Evolutionary conservation across 768 basidiomycete genomes (phyloP), one percentile per base, ranked within the genome.

Genomic region (Serendipita sp.): DNA sequence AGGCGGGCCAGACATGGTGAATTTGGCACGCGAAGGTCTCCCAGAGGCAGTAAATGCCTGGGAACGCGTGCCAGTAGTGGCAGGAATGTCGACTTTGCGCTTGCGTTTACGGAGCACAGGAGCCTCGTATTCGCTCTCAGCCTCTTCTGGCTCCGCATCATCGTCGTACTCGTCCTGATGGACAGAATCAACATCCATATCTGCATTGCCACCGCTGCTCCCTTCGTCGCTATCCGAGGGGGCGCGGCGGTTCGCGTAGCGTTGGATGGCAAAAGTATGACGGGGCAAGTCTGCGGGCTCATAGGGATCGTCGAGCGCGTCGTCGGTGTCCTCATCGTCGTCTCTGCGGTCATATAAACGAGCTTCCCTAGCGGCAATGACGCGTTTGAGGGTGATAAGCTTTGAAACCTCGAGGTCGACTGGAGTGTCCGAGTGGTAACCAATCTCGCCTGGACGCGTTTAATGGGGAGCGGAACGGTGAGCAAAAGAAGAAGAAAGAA

Each of bases 271-370:
- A 28, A 50, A 50, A 9, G 45, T 20, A 34, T 58, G 53, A 58
- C 53, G 53, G 53, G 53, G 53, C 53, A 58, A 58, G 53, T 58
- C 53, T 24, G 20, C 33, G 20, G 20, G 53, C 53, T 58, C 17
- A 58, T 30, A 58, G 53, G 53, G 53, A 22, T 58, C 53, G 53
- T 58, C 53, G 53, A 58, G 53, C 26, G 53, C 53, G 53, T 58
- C 53, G 33, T 58, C 53, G 17, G 53, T 58, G 30, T 58, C 53
- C 30, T 58, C 53, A 33, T 58, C 53, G 17, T 58, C 24, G 53
- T 58, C 53, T 33, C 31, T 58, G 9, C 30, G 53, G 9, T 58
- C 53, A 33, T 58, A 58, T 31, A 58, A 24, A 31, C 53, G 53
- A 58, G 53, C 53, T 33, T 58, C 24, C 9, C 33, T 22, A 9